Conservation (phyloP, 129 eudicot species). For the carrot (Daucus carota) region DNA sequence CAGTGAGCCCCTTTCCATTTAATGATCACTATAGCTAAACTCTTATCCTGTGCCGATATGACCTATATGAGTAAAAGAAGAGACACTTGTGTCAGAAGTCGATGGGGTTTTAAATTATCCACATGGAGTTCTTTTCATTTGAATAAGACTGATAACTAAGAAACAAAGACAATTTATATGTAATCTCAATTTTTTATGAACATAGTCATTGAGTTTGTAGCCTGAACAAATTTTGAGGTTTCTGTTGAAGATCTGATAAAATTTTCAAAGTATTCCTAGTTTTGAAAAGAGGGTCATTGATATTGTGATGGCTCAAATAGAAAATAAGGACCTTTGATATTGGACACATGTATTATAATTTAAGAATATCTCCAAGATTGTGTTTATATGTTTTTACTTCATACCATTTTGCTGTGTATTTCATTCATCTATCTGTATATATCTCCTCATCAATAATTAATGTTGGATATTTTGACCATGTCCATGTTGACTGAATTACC, state of each 20-base stretch:
- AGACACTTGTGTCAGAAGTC: too few species aligned
- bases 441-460: not conserved
- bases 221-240: not conserved
- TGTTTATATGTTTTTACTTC: not conserved
- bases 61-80: not conserved
- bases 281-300: not conserved
- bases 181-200: not conserved
- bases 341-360: not conserved
- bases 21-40: not conserved
- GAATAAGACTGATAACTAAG: not conserved
- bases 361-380: not conserved
- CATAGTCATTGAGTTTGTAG: not conserved
- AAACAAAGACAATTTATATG: not conserved
- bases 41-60: not conserved
- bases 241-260: not conserved
- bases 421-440: not conserved
- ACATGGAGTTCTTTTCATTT: not conserved
- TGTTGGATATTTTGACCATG: slow-evolving; percentile 9
- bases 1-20: not conserved
- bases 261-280: not conserved
- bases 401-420: not conserved
- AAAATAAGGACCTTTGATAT: not conserved
- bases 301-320: not conserved
- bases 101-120: too few species aligned
- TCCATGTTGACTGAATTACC: slow-evolving; percentile 6